phyloP scores from a whole-genome alignment of 164 flowering plant species.

The Kingdonia uniflora region DNA sequence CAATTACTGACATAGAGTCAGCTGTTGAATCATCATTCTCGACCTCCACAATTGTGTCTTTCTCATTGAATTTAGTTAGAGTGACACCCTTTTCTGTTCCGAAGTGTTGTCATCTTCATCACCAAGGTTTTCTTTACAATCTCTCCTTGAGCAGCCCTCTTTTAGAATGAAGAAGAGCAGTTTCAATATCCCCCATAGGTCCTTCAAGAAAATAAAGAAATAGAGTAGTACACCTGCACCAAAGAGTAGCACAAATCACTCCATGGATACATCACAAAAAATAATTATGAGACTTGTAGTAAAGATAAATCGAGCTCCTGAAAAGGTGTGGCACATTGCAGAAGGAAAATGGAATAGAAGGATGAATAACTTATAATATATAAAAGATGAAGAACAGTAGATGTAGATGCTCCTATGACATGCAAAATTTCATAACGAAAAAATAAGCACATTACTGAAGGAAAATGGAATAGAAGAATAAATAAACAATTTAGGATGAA shows the following conservation, averaged over 20 bases:
- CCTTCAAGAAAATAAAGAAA: background rate
- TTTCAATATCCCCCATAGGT: conserved; percentile 60
- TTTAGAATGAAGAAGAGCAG: conserved; percentile 56
- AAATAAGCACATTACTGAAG: no score
- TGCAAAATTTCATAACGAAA: no score
- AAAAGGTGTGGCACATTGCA: no score
- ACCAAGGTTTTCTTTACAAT: conserved; percentile 70
- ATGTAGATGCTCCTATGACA: no score
- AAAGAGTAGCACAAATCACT: background rate
- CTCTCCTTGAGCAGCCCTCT: conserved; percentile 82
- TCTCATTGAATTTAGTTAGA: conserved; percentile 8
- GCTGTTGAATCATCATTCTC: conserved; percentile 23
- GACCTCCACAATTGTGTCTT: conserved; percentile 22
- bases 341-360: no score
- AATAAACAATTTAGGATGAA: no score
- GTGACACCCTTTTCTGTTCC: conserved; percentile 16
- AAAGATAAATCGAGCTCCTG: no score
- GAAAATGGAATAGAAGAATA: no score
- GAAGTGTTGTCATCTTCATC: conserved; percentile 69
- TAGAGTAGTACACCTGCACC: background rate
- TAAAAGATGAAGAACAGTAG: no score
- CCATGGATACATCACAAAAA: background rate
- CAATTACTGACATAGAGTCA: no score
- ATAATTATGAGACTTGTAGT: no score
- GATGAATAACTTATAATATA: no score